Base-by-base conservation (phyloP, 164 flowering plant genomes). In the Berberis vulgaris region DNA sequence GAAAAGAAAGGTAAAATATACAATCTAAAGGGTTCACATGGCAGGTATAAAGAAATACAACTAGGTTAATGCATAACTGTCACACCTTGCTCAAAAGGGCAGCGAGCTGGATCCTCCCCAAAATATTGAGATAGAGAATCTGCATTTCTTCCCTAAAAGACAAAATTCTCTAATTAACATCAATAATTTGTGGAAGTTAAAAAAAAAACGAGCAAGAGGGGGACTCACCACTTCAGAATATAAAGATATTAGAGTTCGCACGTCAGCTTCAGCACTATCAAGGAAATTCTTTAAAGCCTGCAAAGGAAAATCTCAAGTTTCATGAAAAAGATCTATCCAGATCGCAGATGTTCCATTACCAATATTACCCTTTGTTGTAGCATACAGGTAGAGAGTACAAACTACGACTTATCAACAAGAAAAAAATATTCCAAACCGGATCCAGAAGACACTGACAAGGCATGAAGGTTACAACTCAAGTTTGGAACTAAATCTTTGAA, bases 81-180 rank as follows among this genome's bases (percentile, higher is more conserved):
- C 74, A 66, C 3, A 95, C 99, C 99, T 91, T 91, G 97, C 74
- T 95, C 99, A 79, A 95, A 95, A 65, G 99, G 97, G 65, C 96
- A 95, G 44, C 97, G 81, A 71, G 89, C 88, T 65, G 99, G 99
- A 83, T 95, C 97, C 78, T 95, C 97, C 58, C 99, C 99, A 68
- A 95, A 95, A 74, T 95, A 95, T 61, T 85, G 94, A 68, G 92
- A 86, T 65, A 95, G 75, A 3, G 99, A 91, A 71, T 95, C 99
- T 52, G 97, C 99, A 85, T 72, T 94, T 79, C 96, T 85, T 65
- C 99, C 99, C 99, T 94, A 78, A 49, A 81, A 76, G 57, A 71
- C n/a, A 61, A 61, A 13, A 40, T 13, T 12, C 44, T 49, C 39
- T 39, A 50, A 62, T 54, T 54, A 13, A 57, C 47, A 60, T 45